Evolutionary conservation across 768 basidiomycete genomes (phyloP).

Genomic region (Agrocybe chaxingu): DNA sequence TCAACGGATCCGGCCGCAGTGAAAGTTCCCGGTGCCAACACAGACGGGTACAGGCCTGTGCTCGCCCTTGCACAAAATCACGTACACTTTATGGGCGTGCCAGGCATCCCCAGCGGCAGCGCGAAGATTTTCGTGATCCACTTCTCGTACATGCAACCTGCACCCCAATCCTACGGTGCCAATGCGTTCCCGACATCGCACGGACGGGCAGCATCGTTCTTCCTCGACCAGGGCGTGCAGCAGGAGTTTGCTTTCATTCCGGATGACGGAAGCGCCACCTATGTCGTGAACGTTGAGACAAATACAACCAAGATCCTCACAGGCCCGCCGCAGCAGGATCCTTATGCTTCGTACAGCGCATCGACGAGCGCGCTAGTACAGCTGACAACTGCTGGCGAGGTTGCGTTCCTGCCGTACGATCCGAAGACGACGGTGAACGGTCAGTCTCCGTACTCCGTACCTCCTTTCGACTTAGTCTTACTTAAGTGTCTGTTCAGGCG

Average conservation of each 20-base stretch:
- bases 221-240: slow-evolving; percentile 56
- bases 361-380: slow-evolving; percentile 25
- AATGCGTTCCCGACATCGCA: slow-evolving; percentile 58
- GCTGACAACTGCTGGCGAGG: slow-evolving; percentile 16
- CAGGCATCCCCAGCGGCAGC: slow-evolving; percentile 61
- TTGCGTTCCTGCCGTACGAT: slow-evolving; percentile 21
- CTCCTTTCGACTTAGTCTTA: not conserved
- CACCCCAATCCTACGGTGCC: slow-evolving; percentile 57
- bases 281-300: slow-evolving; percentile 53
- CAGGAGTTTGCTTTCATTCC: slow-evolving; percentile 62
- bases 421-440: slow-evolving; percentile 20
- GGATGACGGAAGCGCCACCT: slow-evolving; percentile 63
- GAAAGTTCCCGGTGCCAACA: slow-evolving; percentile 23
- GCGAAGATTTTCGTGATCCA: slow-evolving; percentile 86
- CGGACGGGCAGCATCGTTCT: slow-evolving; percentile 71
- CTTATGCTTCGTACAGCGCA: slow-evolving; percentile 19
- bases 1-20: slow-evolving; percentile 9
- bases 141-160: slow-evolving; percentile 79
- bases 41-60: slow-evolving; percentile 58
- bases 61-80: slow-evolving; percentile 88
- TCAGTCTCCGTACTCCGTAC: not conserved
- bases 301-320: slow-evolving; percentile 25
- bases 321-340: slow-evolving; percentile 19
- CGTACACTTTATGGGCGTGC: slow-evolving; percentile 77
- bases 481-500: slow-evolving; percentile 7